Conservation (phyloP, 1,284 basidiomycete species). For the Malassezia cuniculi region DNA sequence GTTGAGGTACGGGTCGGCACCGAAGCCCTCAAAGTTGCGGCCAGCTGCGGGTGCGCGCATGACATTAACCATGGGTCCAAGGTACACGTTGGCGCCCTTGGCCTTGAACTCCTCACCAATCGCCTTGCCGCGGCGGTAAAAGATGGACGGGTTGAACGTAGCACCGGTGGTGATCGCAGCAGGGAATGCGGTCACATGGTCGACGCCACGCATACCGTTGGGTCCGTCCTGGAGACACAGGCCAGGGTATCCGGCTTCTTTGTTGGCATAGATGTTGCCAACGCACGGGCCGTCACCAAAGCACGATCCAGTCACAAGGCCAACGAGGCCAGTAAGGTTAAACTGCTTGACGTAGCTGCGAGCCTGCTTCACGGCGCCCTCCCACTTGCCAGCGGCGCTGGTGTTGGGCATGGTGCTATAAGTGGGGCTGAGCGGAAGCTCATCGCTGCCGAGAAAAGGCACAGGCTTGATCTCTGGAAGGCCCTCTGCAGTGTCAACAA, state of each 20-base stretch:
- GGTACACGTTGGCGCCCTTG: constrained; percentile 64
- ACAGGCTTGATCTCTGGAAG: constrained; percentile 4
- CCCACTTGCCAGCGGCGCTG: constrained; percentile 49
- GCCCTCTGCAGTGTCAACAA: constrained; percentile 1
- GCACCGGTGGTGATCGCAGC: constrained; percentile 61
- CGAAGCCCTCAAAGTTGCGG: constrained; percentile 63
- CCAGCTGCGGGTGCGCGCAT: constrained; percentile 57
- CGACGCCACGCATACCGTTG: constrained; percentile 52
- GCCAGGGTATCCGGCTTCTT: constrained; percentile 55
- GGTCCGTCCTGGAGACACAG: constrained; percentile 54
- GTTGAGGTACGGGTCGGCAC: constrained; percentile 31
- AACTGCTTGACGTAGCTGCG: constrained; percentile 43
- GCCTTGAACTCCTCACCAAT: constrained; percentile 66
- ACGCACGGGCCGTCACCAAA: constrained; percentile 28
- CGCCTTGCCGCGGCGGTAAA: constrained; percentile 59
- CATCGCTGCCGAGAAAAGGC: constrained; percentile 24
- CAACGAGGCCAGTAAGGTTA: constrained; percentile 48
- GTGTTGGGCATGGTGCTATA: constrained; percentile 26
- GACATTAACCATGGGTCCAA: constrained; percentile 49
- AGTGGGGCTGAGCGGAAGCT: constrained; percentile 26
- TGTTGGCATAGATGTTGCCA: constrained; percentile 46
- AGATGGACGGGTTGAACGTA: constrained; percentile 58
- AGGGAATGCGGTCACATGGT: constrained; percentile 52
- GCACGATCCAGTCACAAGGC: constrained; percentile 46
- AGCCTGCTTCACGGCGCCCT: constrained; percentile 52